Evolutionary conservation across 1,139 yeast species (phyloP), one percentile per base, ranked within the genome.

Genomic region (Kurtzmaniella quercitrusa): DNA sequence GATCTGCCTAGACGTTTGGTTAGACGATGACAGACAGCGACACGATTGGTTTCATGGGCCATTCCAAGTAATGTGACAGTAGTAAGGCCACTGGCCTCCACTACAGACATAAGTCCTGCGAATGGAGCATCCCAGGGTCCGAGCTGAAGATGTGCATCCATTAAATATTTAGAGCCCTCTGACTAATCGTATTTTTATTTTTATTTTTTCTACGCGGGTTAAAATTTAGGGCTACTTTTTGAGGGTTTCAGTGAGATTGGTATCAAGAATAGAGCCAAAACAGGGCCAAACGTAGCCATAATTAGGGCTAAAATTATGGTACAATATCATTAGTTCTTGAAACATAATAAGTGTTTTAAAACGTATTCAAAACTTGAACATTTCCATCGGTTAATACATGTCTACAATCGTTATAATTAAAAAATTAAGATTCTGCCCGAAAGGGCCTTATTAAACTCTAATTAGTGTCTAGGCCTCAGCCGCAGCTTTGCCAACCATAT

Each of bases 1-100:
- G 83, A 72, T 42, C 82, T 63, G 28, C 71, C 69, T n/a, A 76
- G 47, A 33, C 65, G 52, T 42, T 66, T 67, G 11, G 84, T 66
- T 19, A 82, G 45, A 17, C 48, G 57, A 16, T 47, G 39, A n/a
- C 37, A 36, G 11, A 39, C 30, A 9, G 38, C 15, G 12, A 6
- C 42, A 15, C 56, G 48, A 43, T 54, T 55, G 5, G 50, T 44
- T 5, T 49, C 45, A 15, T 50, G 45, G 17, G 52, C 53, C 38
- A 38, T 47, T 1, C 40, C 44, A 17, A 63, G 45, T 14, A 62
- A 46, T 40, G 63, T 67, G n/a, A 50, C 50, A 2, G 59, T 49
- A 2, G 64, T 46, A 40, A 58, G 52, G 2, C 68, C 68, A 42
- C 57, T 47, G 2, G 42, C 33, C 30, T 49, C 48, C 8, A 61